Evolutionary conservation across 2,329 filamentous ascomycete species (phyloP), one percentile per base, ranked within the genome.

Genomic region (Laburnicola sp.): DNA sequence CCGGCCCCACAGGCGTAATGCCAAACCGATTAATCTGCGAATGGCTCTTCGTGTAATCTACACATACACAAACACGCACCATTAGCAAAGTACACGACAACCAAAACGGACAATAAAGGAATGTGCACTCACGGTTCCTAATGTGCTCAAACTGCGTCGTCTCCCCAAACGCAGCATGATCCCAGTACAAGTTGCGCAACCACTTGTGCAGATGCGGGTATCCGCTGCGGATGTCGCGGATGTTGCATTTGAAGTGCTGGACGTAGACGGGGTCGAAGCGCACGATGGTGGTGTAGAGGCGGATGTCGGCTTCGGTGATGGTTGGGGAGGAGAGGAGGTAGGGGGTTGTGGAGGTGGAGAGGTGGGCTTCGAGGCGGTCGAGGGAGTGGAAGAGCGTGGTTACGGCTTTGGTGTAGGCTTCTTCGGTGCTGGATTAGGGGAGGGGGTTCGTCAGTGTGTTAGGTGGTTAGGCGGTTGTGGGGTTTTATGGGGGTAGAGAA

Each of bases 131-230:
- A 47, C 45, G 84, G 38, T 82, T 87, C 83, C 96, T 97, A 78
- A 97, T 97, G 76, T 99, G 94, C 72, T 95, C 84, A 71, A 96
- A 96, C 73, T 97, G 83, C 22, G 92, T 96, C 54, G 91, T 94
- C 45, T 88, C 83, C 57, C 78, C 78, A 76, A 96, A 97, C 2
- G 90, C 91, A 0, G 85, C 79, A 23, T 85, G 72, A 60, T 87
- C 86, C 91, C 91, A 96, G 77, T 96, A 97, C 62, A 96, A 76
- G 66, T 86, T 82, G 48, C 89, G 81, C 75, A 96, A 74, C 91
- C 92, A 97, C 53, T 76, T 78, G 76, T 97, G 89, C 51, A 96
- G 76, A 44, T 81, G 78, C 26, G 92, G 92, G 70, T 94, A 97
- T 2, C 91, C 91, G 6, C 83, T 86, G 36, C 91, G 82, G 67